phyloP scores from a whole-genome alignment of 331 rosid genomes.

The Arachis monticola region DNA sequence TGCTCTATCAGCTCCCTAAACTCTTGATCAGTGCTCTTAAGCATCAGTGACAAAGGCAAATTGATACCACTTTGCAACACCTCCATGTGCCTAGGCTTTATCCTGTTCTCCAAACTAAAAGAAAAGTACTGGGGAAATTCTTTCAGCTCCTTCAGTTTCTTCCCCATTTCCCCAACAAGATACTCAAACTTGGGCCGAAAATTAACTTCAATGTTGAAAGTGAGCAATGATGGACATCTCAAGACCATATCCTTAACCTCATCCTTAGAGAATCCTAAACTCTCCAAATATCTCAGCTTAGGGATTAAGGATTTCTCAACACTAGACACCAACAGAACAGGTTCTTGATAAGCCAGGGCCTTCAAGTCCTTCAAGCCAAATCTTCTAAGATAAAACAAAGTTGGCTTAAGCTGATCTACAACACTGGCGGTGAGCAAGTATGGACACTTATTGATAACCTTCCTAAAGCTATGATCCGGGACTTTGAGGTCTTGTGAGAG shows the following conservation, averaged over 20 bases:
- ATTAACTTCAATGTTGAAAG: conserved; percentile 87
- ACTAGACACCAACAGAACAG: conserved; percentile 76
- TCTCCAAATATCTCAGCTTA: conserved; percentile 62
- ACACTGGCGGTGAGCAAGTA: conserved; percentile 79
- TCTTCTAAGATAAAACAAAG: conserved; percentile 66
- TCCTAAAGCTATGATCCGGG: conserved; percentile 65
- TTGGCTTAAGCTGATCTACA: conserved; percentile 77
- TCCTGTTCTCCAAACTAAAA: conserved; percentile 91
- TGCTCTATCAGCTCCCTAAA: conserved; percentile 55
- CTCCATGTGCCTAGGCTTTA: conserved; percentile 77
- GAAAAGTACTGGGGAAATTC: conserved; percentile 90
- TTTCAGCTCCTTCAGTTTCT: conserved; percentile 65
- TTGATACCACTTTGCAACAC: conserved; percentile 51
- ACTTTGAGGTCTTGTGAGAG: conserved; percentile 63
- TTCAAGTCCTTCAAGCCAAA: conserved; percentile 70
- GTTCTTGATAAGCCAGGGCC: conserved; percentile 69
- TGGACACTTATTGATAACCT: conserved; percentile 76
- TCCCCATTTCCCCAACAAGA: conserved; percentile 62
- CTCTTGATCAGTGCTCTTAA: conserved; percentile 78
- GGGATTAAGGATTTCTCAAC: conserved; percentile 81
- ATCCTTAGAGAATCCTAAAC: conserved; percentile 59
- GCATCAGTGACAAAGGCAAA: conserved; percentile 71
- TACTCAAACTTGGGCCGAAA: conserved; percentile 78
- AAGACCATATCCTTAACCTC: conserved; percentile 67
- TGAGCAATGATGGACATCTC: conserved; percentile 78